These are phyloP conservation scores for Populus ilicifolia DNA, from an alignment of 345 rosid genomes.

Conservation along the genomic window DNA sequence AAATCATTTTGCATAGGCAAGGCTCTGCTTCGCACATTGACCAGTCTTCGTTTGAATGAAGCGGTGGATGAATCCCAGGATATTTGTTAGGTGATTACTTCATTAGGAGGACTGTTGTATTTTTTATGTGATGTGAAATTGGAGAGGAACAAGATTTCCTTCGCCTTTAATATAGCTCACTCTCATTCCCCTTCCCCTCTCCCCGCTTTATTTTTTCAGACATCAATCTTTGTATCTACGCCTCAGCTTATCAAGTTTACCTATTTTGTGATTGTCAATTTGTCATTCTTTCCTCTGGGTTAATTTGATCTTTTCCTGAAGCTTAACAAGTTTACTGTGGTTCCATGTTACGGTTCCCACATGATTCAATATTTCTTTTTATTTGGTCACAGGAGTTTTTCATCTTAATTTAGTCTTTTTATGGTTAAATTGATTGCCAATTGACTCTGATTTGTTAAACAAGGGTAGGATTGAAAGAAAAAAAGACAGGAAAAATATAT, in stretches of 20 bases:
- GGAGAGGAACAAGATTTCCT: slow-evolving; percentile 30
- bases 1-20: slow-evolving; percentile 17
- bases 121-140: slow-evolving; percentile 41
- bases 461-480: too few species aligned
- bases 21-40: slow-evolving; percentile 22
- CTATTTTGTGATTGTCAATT: slow-evolving; percentile 23
- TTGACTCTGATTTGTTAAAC: too few species aligned
- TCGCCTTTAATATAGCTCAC: not conserved
- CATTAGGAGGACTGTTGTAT: slow-evolving; percentile 32
- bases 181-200: not conserved
- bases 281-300: slow-evolving; percentile 16
- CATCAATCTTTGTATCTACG: slow-evolving; percentile 39
- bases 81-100: slow-evolving; percentile 25
- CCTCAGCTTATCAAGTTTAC: slow-evolving; percentile 25
- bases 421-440: too few species aligned
- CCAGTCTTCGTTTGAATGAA: slow-evolving; percentile 10
- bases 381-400: too few species aligned
- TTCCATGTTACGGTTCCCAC: too few species aligned
- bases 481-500: too few species aligned
- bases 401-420: too few species aligned
- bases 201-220: slow-evolving; percentile 12
- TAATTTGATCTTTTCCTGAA: not conserved
- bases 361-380: too few species aligned
- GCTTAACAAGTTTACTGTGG: not conserved
- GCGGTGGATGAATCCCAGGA: slow-evolving; percentile 24